Percentiles rank a stretch among this genome's conserved stretches.
Evolutionary conservation across 176 grass and related monocot species (phyloP).

Genomic region (Calamus simplicifolius): DNA sequence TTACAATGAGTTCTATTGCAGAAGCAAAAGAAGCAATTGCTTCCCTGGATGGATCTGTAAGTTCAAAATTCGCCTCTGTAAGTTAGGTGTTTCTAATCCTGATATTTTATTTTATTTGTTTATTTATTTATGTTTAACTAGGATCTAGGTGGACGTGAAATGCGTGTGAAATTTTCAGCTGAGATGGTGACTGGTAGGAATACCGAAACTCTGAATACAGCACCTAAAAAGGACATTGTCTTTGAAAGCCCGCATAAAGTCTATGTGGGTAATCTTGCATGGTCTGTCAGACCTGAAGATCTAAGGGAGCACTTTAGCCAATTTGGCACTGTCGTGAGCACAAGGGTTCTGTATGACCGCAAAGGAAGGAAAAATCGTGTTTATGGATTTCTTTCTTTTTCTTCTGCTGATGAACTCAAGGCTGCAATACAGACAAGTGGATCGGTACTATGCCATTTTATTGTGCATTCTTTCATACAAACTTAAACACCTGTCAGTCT

Average conservation of each 20-base stretch:
- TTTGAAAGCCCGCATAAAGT: constrained; percentile 59
- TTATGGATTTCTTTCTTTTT: constrained; percentile 64
- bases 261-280: constrained; percentile 70
- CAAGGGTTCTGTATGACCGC: constrained; percentile 49
- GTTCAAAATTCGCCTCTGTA: background rate
- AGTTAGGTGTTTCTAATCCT: constrained; percentile 4
- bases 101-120: background rate
- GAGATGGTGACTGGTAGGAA: constrained; percentile 37
- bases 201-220: constrained; percentile 19
- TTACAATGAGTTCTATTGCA: constrained; percentile 51
- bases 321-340: constrained; percentile 54
- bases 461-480: constrained; percentile 6
- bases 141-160: constrained; percentile 65
- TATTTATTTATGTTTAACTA: constrained; percentile 19
- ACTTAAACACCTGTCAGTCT: background rate
- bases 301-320: constrained; percentile 51
- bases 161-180: constrained; percentile 59
- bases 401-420: constrained; percentile 43
- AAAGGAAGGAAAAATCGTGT: constrained; percentile 57
- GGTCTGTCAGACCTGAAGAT: constrained; percentile 50
- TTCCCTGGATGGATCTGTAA: constrained; percentile 59
- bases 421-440: constrained; percentile 35
- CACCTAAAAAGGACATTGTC: constrained; percentile 50
- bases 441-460: constrained; percentile 26
- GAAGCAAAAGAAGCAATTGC: constrained; percentile 54